These are phyloP conservation scores for Rhodotorula sp. DNA, from an alignment of 1,284 basidiomycete genomes.

Conservation along the genomic window DNA sequence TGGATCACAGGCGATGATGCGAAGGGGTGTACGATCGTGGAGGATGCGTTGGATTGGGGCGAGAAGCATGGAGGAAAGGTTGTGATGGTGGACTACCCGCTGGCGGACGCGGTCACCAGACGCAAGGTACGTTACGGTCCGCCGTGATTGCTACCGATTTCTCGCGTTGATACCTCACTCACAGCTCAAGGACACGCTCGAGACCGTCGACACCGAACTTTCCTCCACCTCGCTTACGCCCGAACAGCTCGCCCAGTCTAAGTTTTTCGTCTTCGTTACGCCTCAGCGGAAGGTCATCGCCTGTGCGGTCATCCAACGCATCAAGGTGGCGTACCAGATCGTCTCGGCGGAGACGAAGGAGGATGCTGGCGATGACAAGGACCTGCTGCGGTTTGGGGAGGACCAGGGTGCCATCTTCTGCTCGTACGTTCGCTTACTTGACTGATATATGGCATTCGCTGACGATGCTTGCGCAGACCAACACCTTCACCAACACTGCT, in stretches of 20 bases:
- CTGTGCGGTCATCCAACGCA: constrained; percentile 51
- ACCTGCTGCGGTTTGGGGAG: constrained; percentile 42
- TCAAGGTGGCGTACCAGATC: constrained; percentile 50
- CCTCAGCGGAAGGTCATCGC: constrained; percentile 49
- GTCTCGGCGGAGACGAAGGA: constrained; percentile 25
- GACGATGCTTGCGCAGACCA: constrained; percentile 42
- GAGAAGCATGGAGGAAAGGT: constrained; percentile 43
- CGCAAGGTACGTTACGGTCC: constrained; percentile 18
- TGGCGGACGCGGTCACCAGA: constrained; percentile 41
- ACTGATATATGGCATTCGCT: background rate
- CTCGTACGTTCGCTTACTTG: constrained; percentile 48
- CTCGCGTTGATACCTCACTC: too few relatives aligned
- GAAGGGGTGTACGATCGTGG: constrained; percentile 36
- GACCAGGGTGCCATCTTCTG: constrained; percentile 51
- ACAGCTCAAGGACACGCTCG: constrained; percentile 49
- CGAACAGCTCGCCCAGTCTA: constrained; percentile 47
- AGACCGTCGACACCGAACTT: constrained; percentile 51
- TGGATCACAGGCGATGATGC: constrained; percentile 43
- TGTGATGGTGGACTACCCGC: constrained; percentile 45
- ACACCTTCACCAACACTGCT: constrained; percentile 48
- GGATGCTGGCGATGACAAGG: background rate
- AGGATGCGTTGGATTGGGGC: constrained; percentile 40
- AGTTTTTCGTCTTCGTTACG: constrained; percentile 50
- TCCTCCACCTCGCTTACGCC: constrained; percentile 48
- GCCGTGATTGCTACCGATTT: background rate